Percentiles rank a stretch among this genome's conserved stretches.
Conservation (phyloP, 2,329 filamentous ascomycete species). For the Fusarium sp. region DNA sequence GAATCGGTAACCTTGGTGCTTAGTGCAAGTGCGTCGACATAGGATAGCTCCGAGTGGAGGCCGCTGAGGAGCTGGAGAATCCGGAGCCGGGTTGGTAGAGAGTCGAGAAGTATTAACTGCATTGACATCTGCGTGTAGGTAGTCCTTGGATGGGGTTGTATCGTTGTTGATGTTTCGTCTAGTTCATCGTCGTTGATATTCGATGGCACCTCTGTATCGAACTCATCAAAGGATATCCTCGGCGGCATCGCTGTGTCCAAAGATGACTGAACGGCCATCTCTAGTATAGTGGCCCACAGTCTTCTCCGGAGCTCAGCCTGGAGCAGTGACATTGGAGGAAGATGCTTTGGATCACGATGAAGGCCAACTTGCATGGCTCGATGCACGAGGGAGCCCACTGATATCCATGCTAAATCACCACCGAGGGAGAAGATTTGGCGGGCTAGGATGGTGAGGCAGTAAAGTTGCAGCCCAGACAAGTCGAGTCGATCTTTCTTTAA, state of each 20-base stretch:
- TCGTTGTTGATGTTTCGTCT: neutral
- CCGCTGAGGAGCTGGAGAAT: conserved; percentile 49
- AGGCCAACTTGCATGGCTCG: conserved; percentile 56
- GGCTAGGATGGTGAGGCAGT: conserved; percentile 51
- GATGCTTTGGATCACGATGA: conserved; percentile 53
- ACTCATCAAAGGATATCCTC: conserved; percentile 51
- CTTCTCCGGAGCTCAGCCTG: conserved; percentile 52
- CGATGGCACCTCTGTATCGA: conserved; percentile 50
- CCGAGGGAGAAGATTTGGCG: conserved; percentile 54
- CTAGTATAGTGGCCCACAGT: conserved; percentile 55
- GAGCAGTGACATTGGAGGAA: conserved; percentile 48
- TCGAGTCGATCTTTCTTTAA: conserved; percentile 47
- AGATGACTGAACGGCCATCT: conserved; percentile 50
- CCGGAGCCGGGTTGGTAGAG: conserved; percentile 48
- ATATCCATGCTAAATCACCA: conserved; percentile 53
- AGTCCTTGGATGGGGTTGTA: neutral
- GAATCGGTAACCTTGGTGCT: conserved; percentile 46
- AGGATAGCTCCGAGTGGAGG: conserved; percentile 46
- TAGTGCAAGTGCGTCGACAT: conserved; percentile 48
- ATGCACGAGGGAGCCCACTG: conserved; percentile 52
- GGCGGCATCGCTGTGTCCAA: conserved; percentile 52
- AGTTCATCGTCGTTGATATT: conserved; percentile 47
- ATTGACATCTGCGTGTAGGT: conserved; percentile 46
- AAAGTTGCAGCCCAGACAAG: conserved; percentile 50
- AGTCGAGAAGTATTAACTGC: conserved; percentile 49